Conservation (phyloP, 352 stramenopile species). For the Phytophthora nicotianae region DNA sequence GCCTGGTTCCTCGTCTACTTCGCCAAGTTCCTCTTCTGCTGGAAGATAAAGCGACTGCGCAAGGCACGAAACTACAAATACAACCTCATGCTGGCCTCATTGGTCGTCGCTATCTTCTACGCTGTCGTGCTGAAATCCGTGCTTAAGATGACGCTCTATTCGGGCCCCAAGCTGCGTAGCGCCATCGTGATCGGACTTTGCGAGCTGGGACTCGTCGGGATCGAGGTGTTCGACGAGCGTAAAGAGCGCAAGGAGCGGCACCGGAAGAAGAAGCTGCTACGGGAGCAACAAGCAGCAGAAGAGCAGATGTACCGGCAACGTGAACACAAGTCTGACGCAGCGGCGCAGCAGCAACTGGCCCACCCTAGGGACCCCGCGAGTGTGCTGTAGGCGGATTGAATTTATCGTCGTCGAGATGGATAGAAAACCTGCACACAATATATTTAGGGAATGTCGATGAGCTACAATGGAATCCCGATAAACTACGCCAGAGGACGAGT, state of each 20-base stretch:
- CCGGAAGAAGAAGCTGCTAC: conserved; percentile 57
- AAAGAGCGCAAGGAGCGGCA: conserved; percentile 65
- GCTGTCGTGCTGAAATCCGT: conserved; percentile 52
- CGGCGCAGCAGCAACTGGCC: conserved; percentile 26
- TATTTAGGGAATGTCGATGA: conserved; percentile 15
- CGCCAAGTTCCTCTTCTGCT: conserved; percentile 80
- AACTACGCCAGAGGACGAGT: neutral
- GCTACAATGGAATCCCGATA: neutral
- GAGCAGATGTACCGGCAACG: conserved; percentile 32
- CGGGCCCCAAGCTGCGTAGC: conserved; percentile 62
- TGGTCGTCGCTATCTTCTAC: conserved; percentile 61
- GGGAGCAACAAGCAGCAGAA: conserved; percentile 45
- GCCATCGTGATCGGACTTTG: conserved; percentile 67
- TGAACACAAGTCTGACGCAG: conserved; percentile 32
- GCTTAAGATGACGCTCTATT: conserved; percentile 67
- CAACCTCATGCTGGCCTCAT: conserved; percentile 73
- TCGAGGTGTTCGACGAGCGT: conserved; percentile 76
- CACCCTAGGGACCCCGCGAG: conserved; percentile 29
- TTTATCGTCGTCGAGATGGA: neutral
- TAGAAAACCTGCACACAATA: conserved; percentile 16
- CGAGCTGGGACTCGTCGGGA: conserved; percentile 69
- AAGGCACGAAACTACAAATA: conserved; percentile 85
- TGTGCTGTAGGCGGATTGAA: conserved; percentile 38
- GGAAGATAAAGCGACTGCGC: conserved; percentile 75
- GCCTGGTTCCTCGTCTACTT: conserved; percentile 84